Base-by-base conservation (phyloP, 768 basidiomycete genomes). In the Pleurotus platypus region DNA sequence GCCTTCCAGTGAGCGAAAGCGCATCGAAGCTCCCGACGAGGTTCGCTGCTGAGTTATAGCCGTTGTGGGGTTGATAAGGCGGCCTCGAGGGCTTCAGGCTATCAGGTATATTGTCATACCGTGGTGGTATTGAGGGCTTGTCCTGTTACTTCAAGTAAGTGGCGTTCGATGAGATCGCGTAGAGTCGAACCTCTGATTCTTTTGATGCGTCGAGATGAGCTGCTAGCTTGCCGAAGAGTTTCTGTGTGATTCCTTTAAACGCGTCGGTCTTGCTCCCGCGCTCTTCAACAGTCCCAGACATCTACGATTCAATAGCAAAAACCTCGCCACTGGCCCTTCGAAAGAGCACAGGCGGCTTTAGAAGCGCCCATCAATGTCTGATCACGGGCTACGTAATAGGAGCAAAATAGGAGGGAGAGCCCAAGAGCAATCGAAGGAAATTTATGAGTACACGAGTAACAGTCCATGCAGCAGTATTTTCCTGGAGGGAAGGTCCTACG, bases 1-100 rank as follows among this genome's bases (percentile, higher is more conserved):
- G 49, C n/a, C 15, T 62, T 39, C 63, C 66, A 1, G 65, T 60
- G 1, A 78, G 64, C 2, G 70, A 61, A 35, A 75, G 63, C 2
- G 72, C 67, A 5, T 70, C 58, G 53, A 78, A 70, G 53, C 62
- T 57, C 50, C 69, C 61, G 27, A 72, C 60, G 56, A 78, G 66
- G 18, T 45, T 35, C n/a, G 46, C 53, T 24, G 40, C 22, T 38
- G 71, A 30, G 18, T 55, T 53, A 49, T 53, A 57, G 5, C 60
- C 59, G 7, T 56, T 46, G 46, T 63, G 58, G 3, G 30, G 30
- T 35, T 35, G 30, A 35, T 35, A 11, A 35, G 30, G 9, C 30
- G 9, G 30, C 8, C 30, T 9, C 0, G 30, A 35, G 30, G 30
- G 30, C 30, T 35, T 35, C 30, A 35, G 2, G 7, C 9, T 35